Base-by-base conservation (phyloP, 257 asterid species). In the Petunia axillaris region DNA sequence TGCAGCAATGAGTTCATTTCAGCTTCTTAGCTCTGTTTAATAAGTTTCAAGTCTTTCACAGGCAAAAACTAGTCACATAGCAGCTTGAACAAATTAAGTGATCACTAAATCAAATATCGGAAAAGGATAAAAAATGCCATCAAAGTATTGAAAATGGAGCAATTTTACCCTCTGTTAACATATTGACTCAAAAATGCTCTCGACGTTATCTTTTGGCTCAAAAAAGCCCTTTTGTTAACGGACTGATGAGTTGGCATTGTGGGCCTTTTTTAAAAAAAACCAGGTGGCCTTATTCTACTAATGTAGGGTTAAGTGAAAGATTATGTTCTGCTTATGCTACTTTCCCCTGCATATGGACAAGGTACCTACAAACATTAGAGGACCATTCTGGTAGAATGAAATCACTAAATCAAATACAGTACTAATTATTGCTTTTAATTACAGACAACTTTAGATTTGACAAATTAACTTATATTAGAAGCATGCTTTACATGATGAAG, bases 401-500 rank as follows among this genome's bases (percentile, higher is more conserved):
- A 35, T 14, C 62, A 50, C 78, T 13, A 73, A 35, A 35, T 1
- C 8, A 73, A 73, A 73, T 73, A 5, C 53, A 73, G 36, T 9
- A 36, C 62, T 50, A 73, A 60, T 73, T 73, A 50, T 73, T 35
- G 46, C 62, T 50, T 39, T 73, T 73, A 73, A 50, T 73, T 50
- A 35, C 78, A 73, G 13, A 35, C 62, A 73, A 73, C 78, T 73
- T 73, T 35, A 35, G 46, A 73, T 35, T 36, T 73, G 13, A 50
- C 78, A 50, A 48, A 73, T 4, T 55, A 10, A 5, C 62, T 73
- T 73, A 73, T 6, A 50, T 36, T 73, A 50, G 78, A 73, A 73
- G 78, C 78, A 50, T 73, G 46, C 36, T 73, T 73, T 50, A 50
- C 46, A 50, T 50, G 8, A 73, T 73, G 13, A 71, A 71, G 77